Percentiles rank a stretch among this genome's conserved stretches.
phyloP scores from a whole-genome alignment of 78 protist species.

The Anaeramoeba flamelloides region DNA sequence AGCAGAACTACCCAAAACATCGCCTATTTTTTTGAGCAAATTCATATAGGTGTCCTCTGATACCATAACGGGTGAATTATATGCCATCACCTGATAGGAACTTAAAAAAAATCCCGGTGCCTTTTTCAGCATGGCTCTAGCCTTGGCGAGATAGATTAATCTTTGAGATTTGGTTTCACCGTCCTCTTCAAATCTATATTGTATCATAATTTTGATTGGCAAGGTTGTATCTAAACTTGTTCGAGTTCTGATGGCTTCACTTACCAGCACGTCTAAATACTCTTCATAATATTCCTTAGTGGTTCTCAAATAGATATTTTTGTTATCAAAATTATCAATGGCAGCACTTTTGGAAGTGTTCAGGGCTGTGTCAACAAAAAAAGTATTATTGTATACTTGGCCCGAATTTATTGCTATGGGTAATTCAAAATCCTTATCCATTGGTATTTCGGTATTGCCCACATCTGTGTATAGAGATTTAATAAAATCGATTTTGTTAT shows the following conservation, averaged over 20 bases:
- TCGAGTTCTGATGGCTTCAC: constrained; percentile 15
- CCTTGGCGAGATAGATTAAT: background rate
- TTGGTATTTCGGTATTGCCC: constrained; percentile 16
- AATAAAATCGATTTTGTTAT: constrained; percentile 31
- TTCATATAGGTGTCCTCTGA: constrained; percentile 25
- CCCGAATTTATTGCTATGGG: background rate
- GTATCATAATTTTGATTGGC: too few species aligned
- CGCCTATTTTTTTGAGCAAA: too few species aligned
- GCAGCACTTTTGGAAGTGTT: too few species aligned
- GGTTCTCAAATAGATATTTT: too few species aligned
- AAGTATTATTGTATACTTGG: background rate
- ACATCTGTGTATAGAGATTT: constrained; percentile 36
- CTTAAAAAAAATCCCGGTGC: constrained; percentile 50
- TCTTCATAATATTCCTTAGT: too few species aligned
- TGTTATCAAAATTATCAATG: too few species aligned
- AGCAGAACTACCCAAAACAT: too few species aligned
- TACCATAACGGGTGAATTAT: constrained; percentile 31
- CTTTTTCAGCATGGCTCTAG: constrained; percentile 7
- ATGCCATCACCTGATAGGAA: constrained; percentile 24
- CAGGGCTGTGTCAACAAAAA: background rate
- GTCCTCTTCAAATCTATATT: too few species aligned
- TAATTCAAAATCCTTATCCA: background rate
- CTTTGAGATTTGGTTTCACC: too few species aligned
- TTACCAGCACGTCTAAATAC: constrained; percentile 14
- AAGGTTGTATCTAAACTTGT: too few species aligned